Base-by-base conservation (phyloP, 495 filamentous ascomycete species). In the Immersiella caudata region DNA sequence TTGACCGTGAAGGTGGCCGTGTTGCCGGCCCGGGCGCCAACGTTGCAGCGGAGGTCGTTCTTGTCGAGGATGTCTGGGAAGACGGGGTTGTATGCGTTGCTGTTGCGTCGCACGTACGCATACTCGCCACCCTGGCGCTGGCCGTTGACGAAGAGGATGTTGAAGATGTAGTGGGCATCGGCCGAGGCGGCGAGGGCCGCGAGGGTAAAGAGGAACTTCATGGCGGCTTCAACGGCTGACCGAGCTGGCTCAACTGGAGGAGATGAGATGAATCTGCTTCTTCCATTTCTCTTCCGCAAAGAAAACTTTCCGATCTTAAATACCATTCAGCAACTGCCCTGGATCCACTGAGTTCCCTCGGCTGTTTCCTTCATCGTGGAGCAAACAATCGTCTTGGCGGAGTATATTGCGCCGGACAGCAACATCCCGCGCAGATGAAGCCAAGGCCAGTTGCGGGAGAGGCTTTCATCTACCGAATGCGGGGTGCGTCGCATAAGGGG, bases 1-100 rank as follows among this genome's bases (percentile, higher is more conserved):
- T 77, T 75, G 49, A 84, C 81, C 8, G 71, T 71, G 60, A 68
- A 67, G 54, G 76, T 80, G 35, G 72, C 65, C 24, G 71, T 59
- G 54, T 74, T 73, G 27, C 70, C 72, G 4, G 62, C 71, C 11
- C 70, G 72, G 35, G 78, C 78, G n/a, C 80, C 78, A 60, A 75
- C 74, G 73, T 81, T 84, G 79, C 84, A 86, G 25, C 84, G 73
- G 7, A 87, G 71, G 65, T 83, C 83, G 26, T 72, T 71, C 18
- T 67, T 71, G 58, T 75, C 72, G 64, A 81, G 68, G 55, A 81
- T 76, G 69, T 81, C 79, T 50, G 67, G 72, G 74, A 79, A 79
- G 29, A 77, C 73, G 12, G 79, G 79, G 74, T 76, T 78, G 73
- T 80, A 80, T 26, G 69, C 73, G 73, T 80, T 80, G 68, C 52